Conservation (phyloP, 495 filamentous ascomycete genomes). For the Collariella sp. region DNA sequence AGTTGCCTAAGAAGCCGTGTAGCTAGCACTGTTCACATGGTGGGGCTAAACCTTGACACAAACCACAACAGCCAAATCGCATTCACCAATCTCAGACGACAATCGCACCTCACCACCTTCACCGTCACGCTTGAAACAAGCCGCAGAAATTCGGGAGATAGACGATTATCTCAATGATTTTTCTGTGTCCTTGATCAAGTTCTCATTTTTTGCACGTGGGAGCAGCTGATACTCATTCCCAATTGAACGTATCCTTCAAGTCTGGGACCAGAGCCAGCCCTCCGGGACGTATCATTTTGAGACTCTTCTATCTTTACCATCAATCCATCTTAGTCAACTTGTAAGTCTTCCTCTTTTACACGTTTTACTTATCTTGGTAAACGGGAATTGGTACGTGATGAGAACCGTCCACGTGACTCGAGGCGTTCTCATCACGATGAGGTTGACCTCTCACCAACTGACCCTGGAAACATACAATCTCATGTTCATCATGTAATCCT, state of each 20-base stretch:
- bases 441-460: not conserved
- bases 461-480: not conserved
- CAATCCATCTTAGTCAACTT: not conserved
- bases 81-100: constrained; percentile 8
- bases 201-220: not conserved
- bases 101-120: not conserved
- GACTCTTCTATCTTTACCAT: not conserved
- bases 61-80: no score
- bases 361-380: not conserved
- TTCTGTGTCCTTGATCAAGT: not conserved
- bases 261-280: no score
- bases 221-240: no score
- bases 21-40: no score
- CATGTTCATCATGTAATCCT: not conserved
- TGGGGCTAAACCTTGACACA: not conserved
- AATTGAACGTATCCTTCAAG: no score
- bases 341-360: not conserved
- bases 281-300: not conserved
- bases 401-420: no score
- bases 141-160: not conserved
- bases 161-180: not conserved
- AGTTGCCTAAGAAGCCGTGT: no score
- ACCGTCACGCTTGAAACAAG: not conserved
- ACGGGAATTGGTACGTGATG: no score
- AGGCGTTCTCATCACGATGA: no score